Base-by-base conservation (phyloP, 495 filamentous ascomycete genomes). In the Rostrohypoxylon terebratum region DNA sequence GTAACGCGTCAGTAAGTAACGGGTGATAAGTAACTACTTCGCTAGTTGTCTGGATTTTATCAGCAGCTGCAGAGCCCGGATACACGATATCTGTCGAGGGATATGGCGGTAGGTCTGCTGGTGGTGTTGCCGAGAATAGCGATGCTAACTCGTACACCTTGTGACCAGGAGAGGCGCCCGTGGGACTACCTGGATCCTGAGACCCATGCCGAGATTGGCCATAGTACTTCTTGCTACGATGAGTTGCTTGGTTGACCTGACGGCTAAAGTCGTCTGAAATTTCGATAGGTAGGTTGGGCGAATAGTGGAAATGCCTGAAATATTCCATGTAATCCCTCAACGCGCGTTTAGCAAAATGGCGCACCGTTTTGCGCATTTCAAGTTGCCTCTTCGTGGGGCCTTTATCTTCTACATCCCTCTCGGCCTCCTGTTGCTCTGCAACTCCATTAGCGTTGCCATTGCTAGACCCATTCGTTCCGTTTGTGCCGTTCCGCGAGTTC, bases 21-120 rank as follows among this genome's bases (percentile, higher is more conserved):
- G 92, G 92, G 71, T 94, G 92, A 76, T 92, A 94, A 14, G 92
- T 94, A 3, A 94, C 83, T 36, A 87, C 85, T 80, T 94, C 92
- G 34, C 88, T 86, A 11, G 73, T 81, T 61, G 75, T 86, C 72
- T 76, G 81, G 3, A 70, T 48, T 9, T 54, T 40, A 25, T 73
- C 45, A 23, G 59, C 40, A n/a, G 78, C 53, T 13, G 77, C 57
- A 11, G 78, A 54, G 23, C 71, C 36, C 28, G 62, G 38, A n/a
- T 63, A 40, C 16, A 77, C 62, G 42, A 84, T 68, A 1, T 82
- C 81, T 2, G 63, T 84, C 63, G 81, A 81, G 8, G 87, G 88
- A 72, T 87, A 90, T 1, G 84, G 85, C 1, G 88, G 87, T 21
- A 91, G 83, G 36, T 86, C 84, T 14, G 86, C 61, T 0, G 86